Evolutionary conservation across 2,329 filamentous ascomycete species (phyloP), one percentile per base, ranked within the genome.

Genomic region (Fusarium illudens): DNA sequence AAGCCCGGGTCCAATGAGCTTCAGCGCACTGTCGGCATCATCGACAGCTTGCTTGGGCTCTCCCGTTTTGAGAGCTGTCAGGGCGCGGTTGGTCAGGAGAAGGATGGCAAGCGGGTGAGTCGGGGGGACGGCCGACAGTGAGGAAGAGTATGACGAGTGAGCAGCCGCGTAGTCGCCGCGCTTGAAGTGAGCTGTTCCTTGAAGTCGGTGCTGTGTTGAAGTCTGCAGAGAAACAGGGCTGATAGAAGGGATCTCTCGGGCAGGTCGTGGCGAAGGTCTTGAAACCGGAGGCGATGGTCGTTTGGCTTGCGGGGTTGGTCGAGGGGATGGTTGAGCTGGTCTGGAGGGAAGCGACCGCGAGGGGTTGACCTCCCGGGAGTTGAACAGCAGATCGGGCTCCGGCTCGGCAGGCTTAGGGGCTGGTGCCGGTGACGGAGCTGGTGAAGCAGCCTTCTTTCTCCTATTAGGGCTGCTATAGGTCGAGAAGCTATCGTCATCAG

Each of bases 161-260:
- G 96, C 96, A 10, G 92, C 87, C 17, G 92, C 91, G 78, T 93
- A 99, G 78, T 99, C 96, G 32, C 96, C 96, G 33, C 93, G 89
- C 79, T 97, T 98, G 82, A 97, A 98, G 68, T 96, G 92, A 55
- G 92, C 90, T 10, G 94, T 93, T 17, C 95, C 96, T 67, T 90
- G 89, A 49, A 90, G 85, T 13, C 96, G 91, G 73, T 96, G 88
- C 48, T 88, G 86, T n/a, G 91, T 90, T 10, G 93, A 97, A 4
- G 88, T 88, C 67, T 90, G 87, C 17, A 97, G 83, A 1, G 90
- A 89, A 7, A 89, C 85, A 2, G 89, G 81, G 4, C 92, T 90
- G 12, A 96, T 82, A 1, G 85, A 76, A 2, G 95, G 94, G 32
- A 92, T 83, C 33, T 84, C 84, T 13, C 90, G 85, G 36, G 83